Base-by-base conservation (phyloP, 2,329 filamentous ascomycete species). In the Pseudopyrenochaeta lycopersici region DNA sequence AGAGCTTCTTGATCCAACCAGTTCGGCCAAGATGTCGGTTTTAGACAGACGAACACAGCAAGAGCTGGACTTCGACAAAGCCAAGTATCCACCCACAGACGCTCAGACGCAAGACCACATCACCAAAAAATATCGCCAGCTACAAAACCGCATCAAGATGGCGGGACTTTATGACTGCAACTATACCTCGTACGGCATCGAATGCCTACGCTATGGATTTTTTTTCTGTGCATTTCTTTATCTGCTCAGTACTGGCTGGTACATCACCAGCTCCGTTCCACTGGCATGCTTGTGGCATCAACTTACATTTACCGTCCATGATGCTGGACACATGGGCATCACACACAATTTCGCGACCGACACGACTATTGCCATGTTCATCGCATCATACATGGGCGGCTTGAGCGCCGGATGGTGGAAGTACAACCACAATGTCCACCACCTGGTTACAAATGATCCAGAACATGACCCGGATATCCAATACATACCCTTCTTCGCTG, bases 361-460 rank as follows among this genome's bases (percentile, higher is more conserved):
- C 75, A 90, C 89, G 1, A 82, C 90, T 43, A 91, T 99, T 58
- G 94, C 92, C 43, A 97, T 98, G 70, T 78, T 96, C 60, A 90
- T 97, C 67, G 92, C 93, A 47, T 90, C 97, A 73, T 98, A 90
- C 66, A 80, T 95, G 17, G 95, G 95, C 32, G 95, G 95, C 0
- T 78, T 99, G 30, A 97, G 92, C 21, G 79, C 97, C 48, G 91
- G 94, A 39, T 99, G 95, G 95, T 99, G 95, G 94, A 98, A 98
- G 78, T 85, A 87, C 57, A 97, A 88, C 73, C 94, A 98, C 77
- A 98, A 98, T 70, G 92, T 97, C 7, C 94, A 98, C 73, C 94
- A 98, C 71, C 92, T 98, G 64, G 90, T 98, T 46, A 98, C 95
- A 15, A 98, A 98, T 75, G 90, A 90, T 38, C 91, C 93, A 12